Base-by-base conservation (phyloP, 2,329 filamentous ascomycete species). In the Diaporthe helianthi region DNA sequence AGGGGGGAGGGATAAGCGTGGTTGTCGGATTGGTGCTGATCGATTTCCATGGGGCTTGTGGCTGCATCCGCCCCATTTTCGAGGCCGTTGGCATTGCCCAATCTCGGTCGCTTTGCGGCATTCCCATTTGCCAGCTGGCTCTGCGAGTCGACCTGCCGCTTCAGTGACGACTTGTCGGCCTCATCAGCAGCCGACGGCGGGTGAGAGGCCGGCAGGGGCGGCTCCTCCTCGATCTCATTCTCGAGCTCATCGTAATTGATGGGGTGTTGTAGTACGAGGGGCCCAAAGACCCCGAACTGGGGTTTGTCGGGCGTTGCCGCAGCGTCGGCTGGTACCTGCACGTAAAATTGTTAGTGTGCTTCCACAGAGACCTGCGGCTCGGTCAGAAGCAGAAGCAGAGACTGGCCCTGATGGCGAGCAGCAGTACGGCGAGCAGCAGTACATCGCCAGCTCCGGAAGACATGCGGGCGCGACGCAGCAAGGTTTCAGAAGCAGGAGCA, bases 1-100 rank as follows among this genome's bases (percentile, higher is more conserved):
- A 88, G 83, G 67, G 89, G 88, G 67, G 89, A 90, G 65, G 88
- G 89, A 75, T 90, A 91, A 74, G 88, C 88, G 78, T 90, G 87
- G 75, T 87, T 87, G 72, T 81, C 79, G 69, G 79, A 79, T 68
- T 79, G 77, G 73, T 82, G 78, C 66, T 77, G 76, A 78, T 90
- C 88, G 72, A 89, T 78, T 73, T 90, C 87, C 87, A 90, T 89
- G 73, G 87, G 84, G 72, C 84, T 86, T 52, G 83, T 80, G 75
- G 84, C 82, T 75, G 84, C 81, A 77, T 83, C 85, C 75, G 80
- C 77, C 74, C 82, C 83, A 77, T 66, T 65, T 68, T 58, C 69
- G 63, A 67, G 51, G 67, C 60, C 61, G 79, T 84, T 86, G 76
- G 87, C 87, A 81, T 90, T 90, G 80, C 84, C 88, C 75, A 90